phyloP scores from a whole-genome alignment of 371 early-diverging fungal species.

The Mucor indicus region DNA sequence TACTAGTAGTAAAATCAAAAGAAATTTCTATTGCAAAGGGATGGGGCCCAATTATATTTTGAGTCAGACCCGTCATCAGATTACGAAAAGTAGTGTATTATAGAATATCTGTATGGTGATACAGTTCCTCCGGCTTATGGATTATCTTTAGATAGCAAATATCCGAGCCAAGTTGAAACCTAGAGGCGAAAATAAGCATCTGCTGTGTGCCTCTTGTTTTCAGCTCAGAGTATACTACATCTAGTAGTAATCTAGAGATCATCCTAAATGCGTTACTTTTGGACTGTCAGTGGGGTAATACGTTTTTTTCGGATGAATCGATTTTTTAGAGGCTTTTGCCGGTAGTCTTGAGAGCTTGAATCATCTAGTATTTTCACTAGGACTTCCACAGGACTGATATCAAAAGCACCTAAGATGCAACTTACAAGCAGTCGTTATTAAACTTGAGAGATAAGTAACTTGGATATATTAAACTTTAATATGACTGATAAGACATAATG shows the following conservation, averaged over 20 bases:
- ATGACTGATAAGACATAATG: slow-evolving; percentile 8
- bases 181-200: too few species aligned
- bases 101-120: too few species aligned
- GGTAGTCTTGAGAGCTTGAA: slow-evolving; percentile 5
- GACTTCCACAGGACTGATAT: slow-evolving; percentile 3
- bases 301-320: slow-evolving; percentile 2
- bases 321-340: slow-evolving; percentile 2
- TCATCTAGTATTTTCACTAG: slow-evolving; percentile 3
- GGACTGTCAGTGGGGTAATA: slow-evolving; percentile 3
- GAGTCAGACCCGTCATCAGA: too few species aligned
- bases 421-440: slow-evolving; percentile 7
- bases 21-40: too few species aligned
- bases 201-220: too few species aligned
- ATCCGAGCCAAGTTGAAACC: too few species aligned
- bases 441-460: slow-evolving; percentile 7
- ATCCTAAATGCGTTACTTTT: slow-evolving; percentile 3
- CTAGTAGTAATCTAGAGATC: not conserved
- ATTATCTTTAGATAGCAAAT: too few species aligned
- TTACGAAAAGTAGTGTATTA: too few species aligned
- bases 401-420: slow-evolving; percentile 5
- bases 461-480: slow-evolving; percentile 3
- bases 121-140: too few species aligned
- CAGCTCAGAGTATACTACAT: too few species aligned
- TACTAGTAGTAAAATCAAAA: too few species aligned
- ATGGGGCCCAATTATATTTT: too few species aligned